These are phyloP conservation scores for Erysimum cheiranthoides DNA, from an alignment of 345 rosid species.

Conservation along the genomic window DNA sequence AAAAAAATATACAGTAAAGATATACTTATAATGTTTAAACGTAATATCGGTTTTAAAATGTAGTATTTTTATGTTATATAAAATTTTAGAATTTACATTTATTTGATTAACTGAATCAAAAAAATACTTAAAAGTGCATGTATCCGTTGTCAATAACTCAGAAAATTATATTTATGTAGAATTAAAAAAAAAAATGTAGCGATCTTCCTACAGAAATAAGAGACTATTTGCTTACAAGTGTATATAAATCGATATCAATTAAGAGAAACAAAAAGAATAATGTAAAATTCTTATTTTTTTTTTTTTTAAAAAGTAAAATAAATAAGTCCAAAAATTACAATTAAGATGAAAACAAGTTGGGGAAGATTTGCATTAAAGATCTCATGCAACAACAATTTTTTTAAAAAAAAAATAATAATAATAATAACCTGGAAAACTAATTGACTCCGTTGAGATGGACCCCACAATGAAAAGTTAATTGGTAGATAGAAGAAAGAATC, in stretches of 20 bases:
- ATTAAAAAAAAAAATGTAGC: too few species aligned
- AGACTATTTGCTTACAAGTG: too few species aligned
- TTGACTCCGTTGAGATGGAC: constrained; percentile 25
- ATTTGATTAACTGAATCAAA: neutral
- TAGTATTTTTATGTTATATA: neutral
- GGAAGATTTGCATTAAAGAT: constrained; percentile 33
- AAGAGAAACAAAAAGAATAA: too few species aligned
- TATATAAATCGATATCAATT: too few species aligned
- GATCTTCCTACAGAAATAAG: too few species aligned
- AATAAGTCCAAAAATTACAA: neutral
- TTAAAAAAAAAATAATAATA: neutral
- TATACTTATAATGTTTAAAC: too few species aligned
- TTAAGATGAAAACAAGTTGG: neutral
- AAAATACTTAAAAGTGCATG: too few species aligned
- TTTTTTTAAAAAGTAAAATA: neutral
- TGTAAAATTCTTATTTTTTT: too few species aligned
- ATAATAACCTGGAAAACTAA: constrained; percentile 22
- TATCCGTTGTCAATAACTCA: too few species aligned
- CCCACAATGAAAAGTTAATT: constrained; percentile 11
- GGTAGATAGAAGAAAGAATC: constrained; percentile 28
- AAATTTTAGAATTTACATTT: neutral
- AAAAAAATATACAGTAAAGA: too few species aligned
- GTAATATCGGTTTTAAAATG: neutral
- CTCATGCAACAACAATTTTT: constrained; percentile 21
- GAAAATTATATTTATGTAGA: too few species aligned